Evolutionary conservation across 768 basidiomycete species (phyloP).

Genomic region (Mycena latifolia): DNA sequence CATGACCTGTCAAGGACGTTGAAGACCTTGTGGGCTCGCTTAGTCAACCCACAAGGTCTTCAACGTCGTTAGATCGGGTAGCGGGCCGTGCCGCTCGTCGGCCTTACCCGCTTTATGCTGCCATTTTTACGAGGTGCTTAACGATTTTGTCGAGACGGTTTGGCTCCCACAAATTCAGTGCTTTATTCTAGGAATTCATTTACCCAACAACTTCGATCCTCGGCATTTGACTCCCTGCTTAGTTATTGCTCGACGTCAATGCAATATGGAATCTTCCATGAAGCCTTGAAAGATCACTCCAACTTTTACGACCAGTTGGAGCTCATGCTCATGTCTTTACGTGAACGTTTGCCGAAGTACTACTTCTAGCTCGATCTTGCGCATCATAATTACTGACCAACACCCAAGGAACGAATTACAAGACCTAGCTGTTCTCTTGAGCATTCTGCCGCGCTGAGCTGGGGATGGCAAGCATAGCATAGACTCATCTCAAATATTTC

Average conservation of each 20-base stretch:
- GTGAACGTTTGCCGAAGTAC: not conserved
- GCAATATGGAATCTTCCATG: not conserved
- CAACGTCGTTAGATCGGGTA: no score
- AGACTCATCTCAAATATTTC: no score
- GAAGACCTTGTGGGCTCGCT: no score
- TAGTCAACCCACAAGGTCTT: no score
- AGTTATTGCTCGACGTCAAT: not conserved
- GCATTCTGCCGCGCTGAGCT: not conserved
- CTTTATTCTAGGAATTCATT: not conserved
- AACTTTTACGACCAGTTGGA: not conserved
- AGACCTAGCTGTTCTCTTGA: not conserved
- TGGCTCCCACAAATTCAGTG: not conserved
- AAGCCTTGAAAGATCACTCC: not conserved
- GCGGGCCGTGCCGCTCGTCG: no score
- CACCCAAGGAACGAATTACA: not conserved
- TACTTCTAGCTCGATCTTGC: not conserved
- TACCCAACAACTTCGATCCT: not conserved
- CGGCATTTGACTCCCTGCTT: not conserved
- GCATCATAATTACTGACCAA: not conserved
- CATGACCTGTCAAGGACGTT: no score
- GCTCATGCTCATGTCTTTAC: not conserved
- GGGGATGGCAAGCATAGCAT: no score
- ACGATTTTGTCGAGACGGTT: not conserved
- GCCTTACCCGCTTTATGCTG: no score
- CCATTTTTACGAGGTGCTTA: constrained; percentile 11